Conservation (phyloP, 495 filamentous ascomycete species). For the Parmelia sp. region DNA sequence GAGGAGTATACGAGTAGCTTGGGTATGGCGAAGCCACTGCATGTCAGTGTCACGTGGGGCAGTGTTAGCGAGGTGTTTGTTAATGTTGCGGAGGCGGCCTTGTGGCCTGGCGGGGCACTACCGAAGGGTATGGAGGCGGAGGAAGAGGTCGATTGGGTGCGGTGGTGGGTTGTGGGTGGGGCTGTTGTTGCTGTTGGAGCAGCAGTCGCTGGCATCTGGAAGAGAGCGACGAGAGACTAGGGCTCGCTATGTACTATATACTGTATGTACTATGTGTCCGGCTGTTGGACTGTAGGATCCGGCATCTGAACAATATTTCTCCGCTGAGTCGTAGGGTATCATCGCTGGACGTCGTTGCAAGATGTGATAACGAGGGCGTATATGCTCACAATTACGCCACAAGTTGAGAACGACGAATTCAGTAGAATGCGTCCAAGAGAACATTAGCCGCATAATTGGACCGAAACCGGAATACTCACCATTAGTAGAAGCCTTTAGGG, state of each 20-base stretch:
- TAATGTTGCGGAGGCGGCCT: constrained; percentile 78
- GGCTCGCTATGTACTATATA: not conserved
- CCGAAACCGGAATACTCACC: not conserved
- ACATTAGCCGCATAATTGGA: not conserved
- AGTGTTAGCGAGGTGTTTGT: constrained; percentile 91
- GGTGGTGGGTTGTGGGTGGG: constrained; percentile 77
- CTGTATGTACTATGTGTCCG: not conserved
- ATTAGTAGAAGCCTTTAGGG: constrained; percentile 20
- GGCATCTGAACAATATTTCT: not conserved
- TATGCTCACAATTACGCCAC: too few species aligned
- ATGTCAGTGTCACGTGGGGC: constrained; percentile 89
- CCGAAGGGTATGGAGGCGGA: constrained; percentile 79
- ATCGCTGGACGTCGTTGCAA: not conserved
- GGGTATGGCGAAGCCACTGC: constrained; percentile 74
- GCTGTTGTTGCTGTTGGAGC: constrained; percentile 73
- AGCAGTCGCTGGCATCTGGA: constrained; percentile 75
- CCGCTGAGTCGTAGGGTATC: not conserved
- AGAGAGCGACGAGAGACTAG: constrained; percentile 36
- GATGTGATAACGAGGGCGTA: not conserved
- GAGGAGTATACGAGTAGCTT: constrained; percentile 80
- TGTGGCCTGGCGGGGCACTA: constrained; percentile 79
- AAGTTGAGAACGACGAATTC: too few species aligned
- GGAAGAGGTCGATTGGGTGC: constrained; percentile 69
- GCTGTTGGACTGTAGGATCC: not conserved
- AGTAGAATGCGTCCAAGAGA: too few species aligned